Evolutionary conservation across 73 alveolate species (phyloP).

Genomic region (Symbiodinium natans): DNA sequence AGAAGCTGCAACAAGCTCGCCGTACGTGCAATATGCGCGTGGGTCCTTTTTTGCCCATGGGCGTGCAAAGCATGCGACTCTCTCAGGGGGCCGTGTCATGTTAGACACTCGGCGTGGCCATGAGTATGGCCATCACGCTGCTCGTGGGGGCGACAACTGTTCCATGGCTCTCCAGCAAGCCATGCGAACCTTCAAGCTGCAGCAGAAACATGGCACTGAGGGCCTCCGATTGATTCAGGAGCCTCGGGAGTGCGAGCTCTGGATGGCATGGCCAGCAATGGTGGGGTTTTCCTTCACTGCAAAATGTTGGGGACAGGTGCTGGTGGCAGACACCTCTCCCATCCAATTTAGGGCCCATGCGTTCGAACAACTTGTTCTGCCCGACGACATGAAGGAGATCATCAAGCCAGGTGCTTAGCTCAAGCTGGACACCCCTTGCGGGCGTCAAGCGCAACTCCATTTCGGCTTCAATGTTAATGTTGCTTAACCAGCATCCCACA

Average conservation of each 20-base stretch:
- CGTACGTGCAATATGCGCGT: conserved; percentile 66
- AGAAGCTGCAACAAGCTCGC: conserved; percentile 45
- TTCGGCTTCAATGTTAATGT: too few species aligned
- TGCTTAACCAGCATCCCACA: too few species aligned
- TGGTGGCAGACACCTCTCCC: conserved; percentile 87
- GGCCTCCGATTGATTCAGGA: conserved; percentile 19
- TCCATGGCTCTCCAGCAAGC: conserved; percentile 81
- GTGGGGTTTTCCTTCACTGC: conserved; percentile 82
- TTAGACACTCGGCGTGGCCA: conserved; percentile 75
- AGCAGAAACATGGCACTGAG: conserved; percentile 81
- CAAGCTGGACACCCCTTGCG: too few species aligned
- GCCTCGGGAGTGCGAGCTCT: conserved; percentile 27
- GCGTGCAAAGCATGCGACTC: conserved; percentile 82
- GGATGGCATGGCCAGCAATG: conserved; percentile 91
- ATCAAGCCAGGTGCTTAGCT: neutral
- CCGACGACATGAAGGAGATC: conserved; percentile 62
- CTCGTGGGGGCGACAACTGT: conserved; percentile 72
- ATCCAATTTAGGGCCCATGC: conserved; percentile 58
- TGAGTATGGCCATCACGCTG: conserved; percentile 74
- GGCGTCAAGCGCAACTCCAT: too few species aligned
- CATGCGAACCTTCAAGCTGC: conserved; percentile 56
- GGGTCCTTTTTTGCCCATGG: conserved; percentile 90
- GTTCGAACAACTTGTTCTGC: conserved; percentile 60
- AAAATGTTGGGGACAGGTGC: conserved; percentile 83
- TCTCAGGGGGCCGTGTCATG: conserved; percentile 86